phyloP scores from a whole-genome alignment of 305 asterid species.

The Fraxinus platypoda region DNA sequence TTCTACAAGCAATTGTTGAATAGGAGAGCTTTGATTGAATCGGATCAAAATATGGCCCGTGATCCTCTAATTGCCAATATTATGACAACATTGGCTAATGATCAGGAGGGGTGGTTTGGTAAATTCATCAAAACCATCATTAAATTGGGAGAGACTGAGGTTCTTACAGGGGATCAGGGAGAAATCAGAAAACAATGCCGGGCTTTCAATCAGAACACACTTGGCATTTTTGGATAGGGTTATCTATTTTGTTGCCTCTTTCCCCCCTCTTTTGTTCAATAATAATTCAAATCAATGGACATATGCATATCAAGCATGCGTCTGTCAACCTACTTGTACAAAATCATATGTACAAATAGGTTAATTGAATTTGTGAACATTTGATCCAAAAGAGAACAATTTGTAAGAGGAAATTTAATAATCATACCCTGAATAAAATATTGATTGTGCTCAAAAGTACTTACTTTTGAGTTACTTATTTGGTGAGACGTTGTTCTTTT shows the following conservation, averaged over 20 bases:
- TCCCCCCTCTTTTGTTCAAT: neutral
- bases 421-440: no score
- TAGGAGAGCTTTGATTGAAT: constrained; percentile 47
- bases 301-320: no score
- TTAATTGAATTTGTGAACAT: no score
- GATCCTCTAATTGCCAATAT: constrained; percentile 29
- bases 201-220: neutral
- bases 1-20: constrained; percentile 45
- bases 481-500: no score
- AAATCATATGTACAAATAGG: no score
- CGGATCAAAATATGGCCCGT: constrained; percentile 45
- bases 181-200: constrained; percentile 56
- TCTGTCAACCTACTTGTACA: no score
- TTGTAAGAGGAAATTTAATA: no score
- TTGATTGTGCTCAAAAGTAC: no score
- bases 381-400: no score
- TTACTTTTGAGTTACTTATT: no score
- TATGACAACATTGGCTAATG: constrained; percentile 39
- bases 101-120: constrained; percentile 45
- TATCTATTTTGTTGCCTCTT: neutral
- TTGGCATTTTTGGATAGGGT: neutral
- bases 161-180: constrained; percentile 55
- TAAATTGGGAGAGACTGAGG: constrained; percentile 25
- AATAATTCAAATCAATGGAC: no score
- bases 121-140: constrained; percentile 35